Evolutionary conservation across 2,329 filamentous ascomycete genomes (phyloP), one percentile per base, ranked within the genome.

Genomic region (Botryotinia narcissicola): DNA sequence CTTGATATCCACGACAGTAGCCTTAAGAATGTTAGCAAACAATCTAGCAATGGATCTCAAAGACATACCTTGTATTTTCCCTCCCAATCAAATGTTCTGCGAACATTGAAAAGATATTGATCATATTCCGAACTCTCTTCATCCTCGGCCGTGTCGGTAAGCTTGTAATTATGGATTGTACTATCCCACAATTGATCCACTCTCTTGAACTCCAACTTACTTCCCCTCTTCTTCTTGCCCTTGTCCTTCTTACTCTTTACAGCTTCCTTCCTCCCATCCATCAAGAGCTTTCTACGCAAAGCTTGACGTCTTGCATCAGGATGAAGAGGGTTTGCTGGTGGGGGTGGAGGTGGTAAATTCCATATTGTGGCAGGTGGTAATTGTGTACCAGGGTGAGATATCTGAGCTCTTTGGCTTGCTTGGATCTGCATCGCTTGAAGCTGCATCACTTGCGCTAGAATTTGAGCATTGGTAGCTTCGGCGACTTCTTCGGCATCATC

Each of bases 31-130:
- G 40, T 62, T 78, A 70, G 78, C 74, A 37, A 68, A 62, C 22
- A 48, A 25, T 70, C 42, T 44, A 68, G 9, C 2, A 61, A 66
- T 57, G 66, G 51, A 22, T 44, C 54, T 57, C 35, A n/a, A 48
- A 29, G 22, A 75, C 75, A 64, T 71, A 80, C 80, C 78, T 89
- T 86, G 78, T 93, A 95, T 78, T 94, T 94, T 75, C 93, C 93
- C 77, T 96, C 92, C 89, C 89, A 93, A 81, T 95, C 91, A 80
- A 97, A 97, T 22, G 89, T 91, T 72, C 94, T 88, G 25, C 93
- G 89, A 25, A 97, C 92, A 37, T 94, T 93, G 81, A 97, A 97
- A 44, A 94, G 87, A 80, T 91, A 96, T 74, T 92, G 89, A 74
- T 95, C 90, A 81, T 94, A 95, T 77, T 92, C 88, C 71, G 89